Evolutionary conservation across 805 yeast genomes (phyloP), one percentile per base, ranked within the genome.

Genomic region (Wickerhamomyces ciferrii): DNA sequence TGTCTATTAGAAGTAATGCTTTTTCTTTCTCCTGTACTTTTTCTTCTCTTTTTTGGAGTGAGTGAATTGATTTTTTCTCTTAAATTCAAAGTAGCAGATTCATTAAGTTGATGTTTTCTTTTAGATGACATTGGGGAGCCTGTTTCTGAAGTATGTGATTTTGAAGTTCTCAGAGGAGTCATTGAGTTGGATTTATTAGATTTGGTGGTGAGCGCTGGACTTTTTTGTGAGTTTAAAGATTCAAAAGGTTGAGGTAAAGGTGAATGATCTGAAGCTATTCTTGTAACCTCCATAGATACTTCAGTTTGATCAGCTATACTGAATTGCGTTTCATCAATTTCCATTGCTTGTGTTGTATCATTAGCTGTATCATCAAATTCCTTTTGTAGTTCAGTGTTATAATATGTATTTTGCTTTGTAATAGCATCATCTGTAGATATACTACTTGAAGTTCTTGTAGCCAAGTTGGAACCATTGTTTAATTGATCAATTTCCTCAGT

Each of bases 61-160:
- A 59, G 35, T n/a, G 58, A 53, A 47, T 58, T 55, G 25, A 59
- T 46, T 39, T 49, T 51, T 5, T 52, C 60, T 20, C 61, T 50
- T 2, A 60, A 43, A 24, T 50, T 50, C 6, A 27, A 42, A 1
- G 15, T 11, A 1, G 52, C 55, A 1, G 53, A 35, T 1, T 45
- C 46, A 14, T 40, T 11, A 17, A 27, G 36, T 2, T 21, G 20
- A 10, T 23, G 34, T 29, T 50, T 53, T 23, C 62, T 48, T 42
- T 56, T 60, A 6, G 57, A 51, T 0, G 63, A 59, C 39, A 50
- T 52, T 14, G 64, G 64, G 1, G 64, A 60, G 2, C 64, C 64
- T 2, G 59, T 55, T 39, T 59, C 63, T 3, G 64, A 55, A 8
- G 64, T 60, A 27, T 59, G 64, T 4, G 62, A 59, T 45, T 58